Evolutionary conservation across 1,284 basidiomycete genomes (phyloP).

Genomic region (Ustilago shanxiensis): DNA sequence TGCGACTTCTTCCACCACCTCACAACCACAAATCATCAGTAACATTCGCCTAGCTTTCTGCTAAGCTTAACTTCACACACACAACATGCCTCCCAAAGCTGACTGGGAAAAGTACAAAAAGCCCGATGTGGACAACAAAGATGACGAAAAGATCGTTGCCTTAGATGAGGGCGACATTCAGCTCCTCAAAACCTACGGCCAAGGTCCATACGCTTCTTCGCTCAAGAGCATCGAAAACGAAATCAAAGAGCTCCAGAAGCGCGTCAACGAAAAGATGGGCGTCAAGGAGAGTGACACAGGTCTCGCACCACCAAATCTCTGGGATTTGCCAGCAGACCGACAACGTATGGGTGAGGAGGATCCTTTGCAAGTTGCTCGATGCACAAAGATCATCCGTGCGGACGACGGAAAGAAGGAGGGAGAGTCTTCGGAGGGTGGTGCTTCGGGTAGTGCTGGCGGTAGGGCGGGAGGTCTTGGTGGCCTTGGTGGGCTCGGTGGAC

Average conservation of each 20-base stretch:
- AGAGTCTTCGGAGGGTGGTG: constrained; percentile 31
- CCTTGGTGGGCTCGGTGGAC: constrained; percentile 55
- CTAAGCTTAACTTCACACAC: constrained; percentile 3
- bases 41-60: background rate
- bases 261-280: constrained; percentile 95
- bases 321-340: constrained; percentile 77
- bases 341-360: constrained; percentile 93
- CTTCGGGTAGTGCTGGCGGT: constrained; percentile 35
- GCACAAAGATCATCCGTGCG: constrained; percentile 96
- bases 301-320: constrained; percentile 93
- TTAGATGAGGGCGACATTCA: constrained; percentile 99
- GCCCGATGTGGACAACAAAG: constrained; percentile 62
- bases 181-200: constrained; percentile 98
- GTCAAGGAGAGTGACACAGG: constrained; percentile 99
- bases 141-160: constrained; percentile 73
- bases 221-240: constrained; percentile 92
- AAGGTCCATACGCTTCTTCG: constrained; percentile 93
- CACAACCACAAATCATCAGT: background rate
- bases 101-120: constrained; percentile 70
- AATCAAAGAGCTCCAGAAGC: constrained; percentile 95
- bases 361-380: constrained; percentile 94
- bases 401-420: constrained; percentile 49
- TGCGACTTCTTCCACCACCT: background rate
- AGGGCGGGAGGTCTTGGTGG: constrained; percentile 48
- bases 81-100: constrained; percentile 66